Evolutionary conservation across 768 basidiomycete species (phyloP).

Genomic region (Cyathus striatus): DNA sequence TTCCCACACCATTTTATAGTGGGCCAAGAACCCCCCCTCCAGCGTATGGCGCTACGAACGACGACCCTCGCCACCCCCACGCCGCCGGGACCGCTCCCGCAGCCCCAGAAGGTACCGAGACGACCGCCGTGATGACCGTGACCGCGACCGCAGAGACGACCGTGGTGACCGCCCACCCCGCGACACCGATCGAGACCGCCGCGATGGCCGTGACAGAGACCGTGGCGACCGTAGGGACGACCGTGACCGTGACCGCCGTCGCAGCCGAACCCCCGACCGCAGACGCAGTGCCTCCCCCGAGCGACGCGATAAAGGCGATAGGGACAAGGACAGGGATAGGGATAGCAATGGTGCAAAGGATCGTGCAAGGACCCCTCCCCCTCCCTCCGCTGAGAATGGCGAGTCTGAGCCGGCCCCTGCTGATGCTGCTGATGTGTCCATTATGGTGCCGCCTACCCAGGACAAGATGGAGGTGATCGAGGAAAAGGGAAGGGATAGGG

Average conservation of each 20-base stretch:
- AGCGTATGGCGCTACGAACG: conserved; percentile 32
- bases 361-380: conserved; percentile 53
- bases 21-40: conserved; percentile 33
- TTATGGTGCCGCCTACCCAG: too few species aligned
- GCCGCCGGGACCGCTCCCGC: conserved; percentile 11
- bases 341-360: too few species aligned
- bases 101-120: conserved; percentile 24
- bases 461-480: conserved; percentile 43
- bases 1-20: conserved; percentile 12
- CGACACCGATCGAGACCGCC: conserved; percentile 19
- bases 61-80: conserved; percentile 18
- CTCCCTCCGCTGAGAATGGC: too few species aligned
- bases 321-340: conserved; percentile 36
- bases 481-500: conserved; percentile 40
- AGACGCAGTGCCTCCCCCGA: conserved; percentile 13
- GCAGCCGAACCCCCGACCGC: conserved; percentile 19
- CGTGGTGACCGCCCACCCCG: conserved; percentile 14
- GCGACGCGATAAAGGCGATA: conserved; percentile 39
- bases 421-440: too few species aligned
- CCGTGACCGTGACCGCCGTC: conserved; percentile 18
- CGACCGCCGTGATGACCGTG: conserved; percentile 16
- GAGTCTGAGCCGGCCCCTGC: too few species aligned
- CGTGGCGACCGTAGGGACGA: conserved; percentile 16
- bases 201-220: conserved; percentile 18
- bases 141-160: conserved; percentile 19